Conservation (phyloP, 176 grass and related monocot genomes). For the Carex myosuroides region DNA sequence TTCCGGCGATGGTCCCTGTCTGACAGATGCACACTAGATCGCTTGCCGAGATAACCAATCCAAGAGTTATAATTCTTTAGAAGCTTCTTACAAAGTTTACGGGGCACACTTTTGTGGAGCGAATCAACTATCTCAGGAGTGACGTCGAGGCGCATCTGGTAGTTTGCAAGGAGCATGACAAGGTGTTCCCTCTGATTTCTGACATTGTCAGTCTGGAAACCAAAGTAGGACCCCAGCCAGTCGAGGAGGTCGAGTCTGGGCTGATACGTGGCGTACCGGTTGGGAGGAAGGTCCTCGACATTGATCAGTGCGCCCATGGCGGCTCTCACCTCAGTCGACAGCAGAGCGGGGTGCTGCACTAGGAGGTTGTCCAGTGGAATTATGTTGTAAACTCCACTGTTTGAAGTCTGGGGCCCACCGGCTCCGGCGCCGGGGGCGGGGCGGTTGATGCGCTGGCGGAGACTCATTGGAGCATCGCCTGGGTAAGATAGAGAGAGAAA, state of each 20-base stretch:
- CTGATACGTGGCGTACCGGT: constrained; percentile 33
- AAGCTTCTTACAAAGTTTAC: constrained; percentile 61
- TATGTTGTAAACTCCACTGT: constrained; percentile 69
- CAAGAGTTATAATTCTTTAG: constrained; percentile 74
- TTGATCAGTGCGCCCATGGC: constrained; percentile 48
- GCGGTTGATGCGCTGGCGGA: constrained; percentile 52
- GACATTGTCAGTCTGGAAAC: constrained; percentile 85
- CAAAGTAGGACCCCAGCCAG: constrained; percentile 83
- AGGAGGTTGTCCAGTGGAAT: constrained; percentile 79
- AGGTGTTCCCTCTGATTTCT: constrained; percentile 95
- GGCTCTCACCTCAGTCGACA: constrained; percentile 74
- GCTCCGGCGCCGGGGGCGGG: background rate
- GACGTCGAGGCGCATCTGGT: constrained; percentile 42
- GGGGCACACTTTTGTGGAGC: constrained; percentile 45
- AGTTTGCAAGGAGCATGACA: constrained; percentile 89
- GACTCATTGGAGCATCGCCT: constrained; percentile 25
- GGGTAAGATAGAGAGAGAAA: background rate
- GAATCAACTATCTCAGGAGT: constrained; percentile 35
- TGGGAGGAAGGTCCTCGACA: constrained; percentile 42
- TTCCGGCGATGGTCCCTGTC: constrained; percentile 43
- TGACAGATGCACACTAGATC: constrained; percentile 35
- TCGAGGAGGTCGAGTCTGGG: constrained; percentile 60
- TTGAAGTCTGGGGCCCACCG: background rate
- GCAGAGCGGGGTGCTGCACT: constrained; percentile 50
- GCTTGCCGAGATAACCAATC: constrained; percentile 69